Evolutionary conservation across 2,329 filamentous ascomycete species (phyloP).

Genomic region (Fusarium veterinarium): DNA sequence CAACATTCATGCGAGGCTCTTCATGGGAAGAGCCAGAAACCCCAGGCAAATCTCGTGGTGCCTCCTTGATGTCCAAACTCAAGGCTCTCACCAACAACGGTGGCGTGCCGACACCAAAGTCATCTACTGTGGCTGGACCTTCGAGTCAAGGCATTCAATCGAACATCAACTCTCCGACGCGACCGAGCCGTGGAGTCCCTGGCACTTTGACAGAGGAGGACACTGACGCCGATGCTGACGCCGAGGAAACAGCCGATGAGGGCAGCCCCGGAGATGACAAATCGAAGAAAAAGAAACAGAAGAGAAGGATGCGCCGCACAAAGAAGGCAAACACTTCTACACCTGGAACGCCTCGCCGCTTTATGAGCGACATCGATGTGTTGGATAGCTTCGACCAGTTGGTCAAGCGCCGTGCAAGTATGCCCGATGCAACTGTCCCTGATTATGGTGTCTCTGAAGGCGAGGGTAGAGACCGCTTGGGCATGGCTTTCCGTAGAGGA

Average conservation of each 20-base stretch:
- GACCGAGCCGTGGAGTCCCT: conserved; percentile 61
- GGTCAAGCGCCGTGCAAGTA: conserved; percentile 73
- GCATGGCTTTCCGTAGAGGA: conserved; percentile 64
- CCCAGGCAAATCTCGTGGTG: conserved; percentile 66
- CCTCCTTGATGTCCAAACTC: conserved; percentile 81
- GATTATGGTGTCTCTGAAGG: conserved; percentile 79
- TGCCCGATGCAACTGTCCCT: conserved; percentile 68
- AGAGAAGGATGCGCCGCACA: conserved; percentile 69
- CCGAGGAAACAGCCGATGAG: conserved; percentile 88
- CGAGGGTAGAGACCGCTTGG: conserved; percentile 73
- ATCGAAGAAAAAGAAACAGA: conserved; percentile 67
- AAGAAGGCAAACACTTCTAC: conserved; percentile 69
- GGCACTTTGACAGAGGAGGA: conserved; percentile 64
- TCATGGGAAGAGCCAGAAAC: conserved; percentile 76
- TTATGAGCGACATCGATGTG: conserved; percentile 55
- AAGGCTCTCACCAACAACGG: conserved; percentile 74
- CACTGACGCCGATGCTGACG: conserved; percentile 70
- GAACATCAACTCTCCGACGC: conserved; percentile 61
- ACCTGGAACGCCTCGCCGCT: conserved; percentile 71
- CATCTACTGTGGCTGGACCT: conserved; percentile 44
- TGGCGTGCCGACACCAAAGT: conserved; percentile 60
- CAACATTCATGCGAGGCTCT: conserved; percentile 68
- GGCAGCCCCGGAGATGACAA: conserved; percentile 54
- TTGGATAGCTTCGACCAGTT: conserved; percentile 58
- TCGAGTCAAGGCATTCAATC: conserved; percentile 55